phyloP scores from a whole-genome alignment of 1,139 yeast genomes.

The Kazachstania sp. region DNA sequence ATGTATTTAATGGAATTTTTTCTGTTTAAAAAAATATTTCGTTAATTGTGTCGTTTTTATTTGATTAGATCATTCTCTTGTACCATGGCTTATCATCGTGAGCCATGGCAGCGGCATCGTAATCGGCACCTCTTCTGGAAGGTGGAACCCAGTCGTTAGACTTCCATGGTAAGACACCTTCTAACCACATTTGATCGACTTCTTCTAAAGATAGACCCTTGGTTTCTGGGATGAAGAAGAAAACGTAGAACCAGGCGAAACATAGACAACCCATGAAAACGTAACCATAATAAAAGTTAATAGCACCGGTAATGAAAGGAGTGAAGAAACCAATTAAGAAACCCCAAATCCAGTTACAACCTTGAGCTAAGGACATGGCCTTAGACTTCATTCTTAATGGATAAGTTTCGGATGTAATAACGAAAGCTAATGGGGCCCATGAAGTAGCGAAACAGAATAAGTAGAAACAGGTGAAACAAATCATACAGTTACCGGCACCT shows the following conservation, averaged over 20 bases:
- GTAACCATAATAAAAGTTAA: slow-evolving; percentile 40
- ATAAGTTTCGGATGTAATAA: slow-evolving; percentile 64
- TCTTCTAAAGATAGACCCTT: slow-evolving; percentile 63
- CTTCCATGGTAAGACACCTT: slow-evolving; percentile 37
- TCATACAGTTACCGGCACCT: slow-evolving; percentile 67
- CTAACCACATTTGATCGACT: slow-evolving; percentile 49
- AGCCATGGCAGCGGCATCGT: slow-evolving; percentile 10
- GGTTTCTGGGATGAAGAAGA: slow-evolving; percentile 58
- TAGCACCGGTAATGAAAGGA: slow-evolving; percentile 11
- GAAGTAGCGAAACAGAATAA: slow-evolving; percentile 65
- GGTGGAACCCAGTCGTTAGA: slow-evolving; percentile 28
- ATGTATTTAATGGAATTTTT: too few relatives aligned
- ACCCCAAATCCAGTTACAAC: slow-evolving; percentile 71
- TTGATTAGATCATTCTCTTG: slow-evolving; percentile 9
- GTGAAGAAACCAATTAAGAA: slow-evolving; percentile 35
- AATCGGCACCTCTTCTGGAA: slow-evolving; percentile 26
- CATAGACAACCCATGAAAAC: slow-evolving; percentile 62
- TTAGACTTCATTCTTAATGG: slow-evolving; percentile 72
- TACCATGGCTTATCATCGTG: slow-evolving; percentile 10
- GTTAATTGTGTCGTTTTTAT: too few relatives aligned
- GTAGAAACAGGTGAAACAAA: slow-evolving; percentile 67
- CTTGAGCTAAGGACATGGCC: slow-evolving; percentile 62
- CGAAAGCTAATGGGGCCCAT: slow-evolving; percentile 41
- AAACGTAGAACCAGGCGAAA: slow-evolving; percentile 51
- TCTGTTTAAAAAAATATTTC: too few relatives aligned